Evolutionary conservation across 805 yeast species (phyloP).

Genomic region (Zygosaccharomyces bisporus): DNA sequence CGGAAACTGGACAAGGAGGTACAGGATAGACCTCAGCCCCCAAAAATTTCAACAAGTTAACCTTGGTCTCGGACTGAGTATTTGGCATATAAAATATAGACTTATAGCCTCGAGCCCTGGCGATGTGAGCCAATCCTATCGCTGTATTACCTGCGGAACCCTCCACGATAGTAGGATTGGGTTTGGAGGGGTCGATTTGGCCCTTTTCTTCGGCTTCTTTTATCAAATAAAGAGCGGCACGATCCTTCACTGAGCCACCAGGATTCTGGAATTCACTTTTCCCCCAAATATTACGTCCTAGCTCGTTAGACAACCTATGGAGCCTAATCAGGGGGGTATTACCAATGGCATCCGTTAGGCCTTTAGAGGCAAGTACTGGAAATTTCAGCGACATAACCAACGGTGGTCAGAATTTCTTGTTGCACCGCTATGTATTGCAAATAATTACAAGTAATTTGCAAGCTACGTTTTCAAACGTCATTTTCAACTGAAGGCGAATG

Average conservation of each 20-base stretch:
- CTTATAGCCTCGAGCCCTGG: conserved; percentile 78
- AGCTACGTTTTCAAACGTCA: not conserved
- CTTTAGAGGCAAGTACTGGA: conserved; percentile 63
- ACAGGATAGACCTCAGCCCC: conserved; percentile 90
- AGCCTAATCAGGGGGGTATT: conserved; percentile 80
- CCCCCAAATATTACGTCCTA: conserved; percentile 75
- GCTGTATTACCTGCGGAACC: conserved; percentile 98
- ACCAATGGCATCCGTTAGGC: conserved; percentile 84
- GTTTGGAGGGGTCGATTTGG: conserved; percentile 53
- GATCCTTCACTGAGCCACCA: conserved; percentile 88
- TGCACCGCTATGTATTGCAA: too few relatives aligned
- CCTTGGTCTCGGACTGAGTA: conserved; percentile 78
- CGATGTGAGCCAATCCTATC: conserved; percentile 79
- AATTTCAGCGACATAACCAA: conserved; percentile 11
- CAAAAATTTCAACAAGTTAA: conserved; percentile 64
- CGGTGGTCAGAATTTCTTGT: too few relatives aligned
- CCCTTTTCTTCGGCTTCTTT: conserved; percentile 75
- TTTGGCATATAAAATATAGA: conserved; percentile 89
- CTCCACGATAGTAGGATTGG: conserved; percentile 74
- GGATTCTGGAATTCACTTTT: conserved; percentile 94
- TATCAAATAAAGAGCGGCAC: conserved; percentile 77
- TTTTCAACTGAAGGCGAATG: not conserved
- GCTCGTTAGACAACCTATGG: conserved; percentile 49
- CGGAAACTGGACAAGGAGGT: conserved; percentile 77
- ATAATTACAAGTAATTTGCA: too few relatives aligned